phyloP scores from a whole-genome alignment of 2,329 filamentous ascomycete genomes.

The Clathrospora elynae region DNA sequence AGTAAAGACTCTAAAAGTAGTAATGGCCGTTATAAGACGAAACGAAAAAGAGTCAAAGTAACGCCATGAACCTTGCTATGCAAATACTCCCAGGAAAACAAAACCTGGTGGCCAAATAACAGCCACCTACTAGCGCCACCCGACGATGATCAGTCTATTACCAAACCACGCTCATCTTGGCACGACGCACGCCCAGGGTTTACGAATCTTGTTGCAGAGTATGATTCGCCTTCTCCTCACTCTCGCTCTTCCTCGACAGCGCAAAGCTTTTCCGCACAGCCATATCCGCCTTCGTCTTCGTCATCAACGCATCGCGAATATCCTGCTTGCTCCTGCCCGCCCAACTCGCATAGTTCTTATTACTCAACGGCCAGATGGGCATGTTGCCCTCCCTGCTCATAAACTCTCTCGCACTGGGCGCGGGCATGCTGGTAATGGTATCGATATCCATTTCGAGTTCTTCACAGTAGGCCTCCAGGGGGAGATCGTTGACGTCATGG shows the following conservation, averaged over 20 bases:
- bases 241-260: constrained; percentile 22
- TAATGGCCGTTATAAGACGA: too few relatives aligned
- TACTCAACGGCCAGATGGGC: constrained; percentile 62
- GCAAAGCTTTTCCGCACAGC: constrained; percentile 38
- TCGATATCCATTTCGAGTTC: constrained; percentile 77
- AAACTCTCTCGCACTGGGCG: constrained; percentile 60
- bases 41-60: too few relatives aligned
- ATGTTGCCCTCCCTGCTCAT: constrained; percentile 56
- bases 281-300: constrained; percentile 49
- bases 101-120: too few relatives aligned
- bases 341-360: constrained; percentile 50
- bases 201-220: constrained; percentile 25
- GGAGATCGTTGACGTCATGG: constrained; percentile 75
- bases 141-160: too few relatives aligned
- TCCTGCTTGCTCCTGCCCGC: constrained; percentile 45
- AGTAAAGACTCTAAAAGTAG: too few relatives aligned
- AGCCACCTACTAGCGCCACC: too few relatives aligned
- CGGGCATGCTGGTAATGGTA: constrained; percentile 66
- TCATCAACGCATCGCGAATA: constrained; percentile 52
- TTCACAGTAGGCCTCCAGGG: constrained; percentile 71
- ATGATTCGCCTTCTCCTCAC: constrained; percentile 29
- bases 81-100: too few relatives aligned
- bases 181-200: too few relatives aligned
- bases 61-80: too few relatives aligned
- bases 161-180: too few relatives aligned